phyloP scores from a whole-genome alignment of 139 green algal genomes.

The Haematococcus lacustris region DNA sequence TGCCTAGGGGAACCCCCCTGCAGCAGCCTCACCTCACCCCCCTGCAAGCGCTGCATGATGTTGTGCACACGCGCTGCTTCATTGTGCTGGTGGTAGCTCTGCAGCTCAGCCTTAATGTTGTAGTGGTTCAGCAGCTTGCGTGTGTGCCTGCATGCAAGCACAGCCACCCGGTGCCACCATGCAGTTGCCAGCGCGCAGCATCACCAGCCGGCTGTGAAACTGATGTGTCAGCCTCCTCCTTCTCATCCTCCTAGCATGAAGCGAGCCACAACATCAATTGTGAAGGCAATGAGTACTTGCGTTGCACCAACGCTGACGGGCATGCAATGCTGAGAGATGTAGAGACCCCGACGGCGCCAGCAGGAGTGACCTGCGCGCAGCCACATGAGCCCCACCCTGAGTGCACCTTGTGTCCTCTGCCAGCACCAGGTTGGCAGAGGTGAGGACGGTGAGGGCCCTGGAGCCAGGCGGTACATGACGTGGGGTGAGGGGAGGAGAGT shows the following conservation, averaged over 20 bases:
- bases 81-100: constrained; percentile 83
- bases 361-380: not conserved
- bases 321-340: too few relatives aligned
- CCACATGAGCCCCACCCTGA: not conserved
- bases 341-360: too few relatives aligned
- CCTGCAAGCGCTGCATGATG: constrained; percentile 48
- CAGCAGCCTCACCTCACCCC: constrained; percentile 37
- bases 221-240: too few relatives aligned
- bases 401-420: constrained; percentile 74
- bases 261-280: too few relatives aligned
- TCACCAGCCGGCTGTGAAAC: too few relatives aligned
- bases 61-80: constrained; percentile 42
- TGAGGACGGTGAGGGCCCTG: constrained; percentile 61
- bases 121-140: constrained; percentile 61
- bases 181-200: too few relatives aligned
- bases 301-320: too few relatives aligned
- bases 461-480: too few relatives aligned
- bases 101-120: constrained; percentile 31
- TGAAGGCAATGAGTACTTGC: too few relatives aligned
- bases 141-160: constrained; percentile 44
- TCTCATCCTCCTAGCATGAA: too few relatives aligned
- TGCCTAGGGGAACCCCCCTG: too few relatives aligned
- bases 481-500: too few relatives aligned
- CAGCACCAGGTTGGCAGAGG: constrained; percentile 48
- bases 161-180: not conserved